Evolutionary conservation across 2,329 filamentous ascomycete genomes (phyloP), one percentile per base, ranked within the genome.

Genomic region (Colletotrichum sp.): DNA sequence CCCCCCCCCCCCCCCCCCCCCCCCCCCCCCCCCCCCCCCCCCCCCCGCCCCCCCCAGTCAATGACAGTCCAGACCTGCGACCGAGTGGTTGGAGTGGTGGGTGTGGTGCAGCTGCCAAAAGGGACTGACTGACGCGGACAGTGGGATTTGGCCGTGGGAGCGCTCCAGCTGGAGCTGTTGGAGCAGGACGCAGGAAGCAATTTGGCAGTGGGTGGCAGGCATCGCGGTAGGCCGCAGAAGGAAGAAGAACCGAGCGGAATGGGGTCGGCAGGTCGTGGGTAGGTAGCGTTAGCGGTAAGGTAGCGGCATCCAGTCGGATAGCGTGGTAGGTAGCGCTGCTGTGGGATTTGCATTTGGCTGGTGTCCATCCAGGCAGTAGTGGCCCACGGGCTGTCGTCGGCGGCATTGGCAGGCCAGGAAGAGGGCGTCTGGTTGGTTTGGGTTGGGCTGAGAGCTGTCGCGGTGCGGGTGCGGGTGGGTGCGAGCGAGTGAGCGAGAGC

Each of bases 271-370:
- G 69, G 28, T 55, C 62, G 68, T 72, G 72, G 62, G 55, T 72
- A 69, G 62, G 39, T 75, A 72, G 68, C 36, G 68, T 36, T 76
- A 36, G 63, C 39, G 13, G 68, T 52, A 60, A n/a, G 59, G 68
- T 75, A 63, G 70, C 57, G 69, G 69, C 55, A 67, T 70, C 68
- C 68, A 68, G 52, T 70, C 18, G 26, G 68, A 21, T 70, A 68
- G 66, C 36, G 69, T 66, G 64, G 21, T 62, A 26, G 68, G 36
- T 72, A 76, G 73, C 64, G 70, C 70, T 65, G 72, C 64, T 30
- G 44, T 52, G 70, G 57, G 69, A 73, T 68, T 68, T 68, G 73
- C 72, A 75, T 75, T 73, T 64, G 57, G 73, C 32, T 76, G 73
- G 73, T 72, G 9, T 39, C 55, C 52, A 44, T 66, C 34, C 63